Base-by-base conservation (phyloP, 495 filamentous ascomycete genomes). In the Daldinia caldariorum region DNA sequence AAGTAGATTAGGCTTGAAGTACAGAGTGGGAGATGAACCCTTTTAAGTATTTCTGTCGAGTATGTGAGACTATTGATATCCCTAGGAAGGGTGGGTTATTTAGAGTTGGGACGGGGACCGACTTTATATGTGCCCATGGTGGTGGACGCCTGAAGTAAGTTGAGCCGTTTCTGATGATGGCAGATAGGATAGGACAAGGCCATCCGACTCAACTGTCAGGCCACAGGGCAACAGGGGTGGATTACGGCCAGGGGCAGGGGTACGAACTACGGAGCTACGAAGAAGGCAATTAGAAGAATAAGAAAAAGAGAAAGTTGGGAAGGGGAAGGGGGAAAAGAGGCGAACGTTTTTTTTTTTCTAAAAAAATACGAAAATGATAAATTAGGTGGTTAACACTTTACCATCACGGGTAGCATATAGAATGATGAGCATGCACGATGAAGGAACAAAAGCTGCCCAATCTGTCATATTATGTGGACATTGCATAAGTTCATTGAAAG, bases 91-190 rank as follows among this genome's bases (percentile, higher is more conserved):
- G 64, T 50, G 61, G 57, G 57, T 53, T 69, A 60, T 58, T 61
- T 47, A 58, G 35, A 63, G 70, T 66, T 66, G 70, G 70, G 65
- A 72, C 59, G 70, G 65, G 61, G 61, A 66, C 65, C 65, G 66
- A 66, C 61, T 62, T 68, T 72, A 72, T 72, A 69, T 69, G 51
- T 66, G 65, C 53, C 65, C 58, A 72, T 72, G 64, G 60, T 72
- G 64, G 60, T 66, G 57, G 61, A 69, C 58, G 49, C 55, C 64
- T 61, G 26, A 50, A 37, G 61, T 13, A 54, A 53, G 61, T 61
- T 58, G 61, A 72, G 65, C 70, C 37, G 38, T 57, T 61, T 62
- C 31, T 66, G 70, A 63, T 55, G 70, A 66, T 69, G 70, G 65
- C 18, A 65, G 65, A 69, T 65, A 66, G 53, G 56, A 69, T 61